Base-by-base conservation (phyloP, 139 green algal genomes). In the Ettlia oleoabundans region DNA sequence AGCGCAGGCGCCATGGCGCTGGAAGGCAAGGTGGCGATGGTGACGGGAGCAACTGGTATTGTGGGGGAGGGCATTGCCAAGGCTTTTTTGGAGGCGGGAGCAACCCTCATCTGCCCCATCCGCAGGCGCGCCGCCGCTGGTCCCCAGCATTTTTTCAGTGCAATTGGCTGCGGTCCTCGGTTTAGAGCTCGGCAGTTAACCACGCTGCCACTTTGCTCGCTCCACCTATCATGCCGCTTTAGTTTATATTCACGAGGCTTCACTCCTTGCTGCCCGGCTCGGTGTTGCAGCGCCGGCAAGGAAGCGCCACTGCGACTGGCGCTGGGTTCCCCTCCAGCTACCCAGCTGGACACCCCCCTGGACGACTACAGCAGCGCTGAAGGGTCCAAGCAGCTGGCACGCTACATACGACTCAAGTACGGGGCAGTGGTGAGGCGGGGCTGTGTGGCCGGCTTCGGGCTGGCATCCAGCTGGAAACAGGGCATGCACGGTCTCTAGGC, bases 41-140 rank as follows among this genome's bases (percentile, higher is more conserved):
- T 78, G 3, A 78, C 71, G 1, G 71, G 71, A 8, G 47, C 35
- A 1, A 77, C 62, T 21, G 82, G 82, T 9, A 86, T 76, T 3
- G 82, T 86, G 19, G 82, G 74, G 1, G 70, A 78, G 37, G 82
- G 82, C 41, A 86, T 86, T 24, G 72, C 70, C 1, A 41, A 63
- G 21, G 33, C 24, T 7, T 76, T 86, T 0, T 21, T 86, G 61
- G 22, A 65, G 42, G 37, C 55, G 10, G 72, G 58, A 1, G 73
- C 74, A 35, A 83, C 41, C 1, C 52, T 83, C 4, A 32, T 86
- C 3, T 61, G 52, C 1, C 74, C 82, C 24, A 28, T 83, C 24
- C 58, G 76, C n/a, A 78, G 42, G 18, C 13, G 1, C 33, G n/a
- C n/a, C n/a, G n/a, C n/a, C n/a, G n/a, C n/a, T n/a, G n/a, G n/a